Base-by-base conservation (phyloP, 1,284 basidiomycete genomes). In the Coriolopsis trogii region DNA sequence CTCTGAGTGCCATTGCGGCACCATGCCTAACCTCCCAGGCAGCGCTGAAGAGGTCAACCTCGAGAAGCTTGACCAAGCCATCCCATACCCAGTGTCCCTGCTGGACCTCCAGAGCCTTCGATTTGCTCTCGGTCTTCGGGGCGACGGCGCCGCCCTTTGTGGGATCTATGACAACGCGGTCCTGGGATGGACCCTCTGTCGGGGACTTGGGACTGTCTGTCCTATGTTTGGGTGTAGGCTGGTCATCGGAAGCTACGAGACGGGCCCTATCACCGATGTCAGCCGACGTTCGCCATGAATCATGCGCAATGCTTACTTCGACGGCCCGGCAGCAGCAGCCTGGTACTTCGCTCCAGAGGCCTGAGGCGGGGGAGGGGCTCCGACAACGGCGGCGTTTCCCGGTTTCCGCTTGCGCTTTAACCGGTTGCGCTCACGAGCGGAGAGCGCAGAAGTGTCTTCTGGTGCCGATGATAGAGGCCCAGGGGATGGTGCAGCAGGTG, bases 11-110 rank as follows among this genome's bases (percentile, higher is more conserved):
- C 73, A 98, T 84, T 0, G 95, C 92, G 6, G 95, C 91, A 39
- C 97, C 97, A 65, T 99, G 97, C 42, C 97, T 81, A 6, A 90
- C 85, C 70, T 99, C 95, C 97, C 97, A 99, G 6, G 85, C 81
- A 0, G 90, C 81, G 61, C 89, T 93, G 59, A 95, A 91, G 12
- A 99, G 73, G 60, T 94, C 91, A 2, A 93, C 84, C 61, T 91
- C 87, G 6, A 99, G 77, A 4, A 95, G 78, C 59, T 88, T 85
- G 7, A 89, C 84, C 6, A 98, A 80, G 8, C 91, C 89, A 46
- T 87, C 85, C 91, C 96, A 99, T 0, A 95, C 84, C 89, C 93
- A 98, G 46, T 80, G 76, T 1, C 91, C 93, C 13, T 81, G 76
- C 51, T 77, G 73, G 2, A 88, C 89, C 52, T 89, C 84, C 15